phyloP scores from a whole-genome alignment of 805 yeast genomes.

The Spencermartinsiella europaea region DNA sequence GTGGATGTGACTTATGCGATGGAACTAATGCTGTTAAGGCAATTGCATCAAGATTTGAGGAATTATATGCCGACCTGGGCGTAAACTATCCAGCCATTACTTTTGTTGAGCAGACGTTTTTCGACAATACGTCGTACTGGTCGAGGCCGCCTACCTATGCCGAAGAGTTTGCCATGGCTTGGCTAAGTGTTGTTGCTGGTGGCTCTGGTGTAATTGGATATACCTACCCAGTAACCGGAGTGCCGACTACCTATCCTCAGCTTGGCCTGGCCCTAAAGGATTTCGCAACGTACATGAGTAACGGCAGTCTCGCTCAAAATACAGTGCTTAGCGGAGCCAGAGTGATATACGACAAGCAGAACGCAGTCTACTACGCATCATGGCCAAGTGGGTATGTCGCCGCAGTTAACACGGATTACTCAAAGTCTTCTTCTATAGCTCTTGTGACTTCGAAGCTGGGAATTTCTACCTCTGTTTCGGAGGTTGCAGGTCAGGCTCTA shows the following conservation, averaged over 20 bases:
- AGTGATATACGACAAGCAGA: slow-evolving; percentile 1
- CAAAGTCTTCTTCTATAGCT: neutral
- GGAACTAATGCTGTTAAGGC: slow-evolving; percentile 7
- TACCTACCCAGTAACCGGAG: slow-evolving; percentile 13
- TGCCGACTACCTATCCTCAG: slow-evolving; percentile 1
- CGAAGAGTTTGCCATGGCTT: slow-evolving; percentile 14
- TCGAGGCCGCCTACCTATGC: slow-evolving; percentile 12
- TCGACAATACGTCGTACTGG: slow-evolving; percentile 12
- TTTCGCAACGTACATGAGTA: slow-evolving; percentile 7
- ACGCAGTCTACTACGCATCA: slow-evolving; percentile 10
- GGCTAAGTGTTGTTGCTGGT: slow-evolving; percentile 8
- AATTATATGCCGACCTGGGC: slow-evolving; percentile 8
- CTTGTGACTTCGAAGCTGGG: neutral
- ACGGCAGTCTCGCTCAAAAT: neutral
- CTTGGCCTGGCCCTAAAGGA: slow-evolving; percentile 9
- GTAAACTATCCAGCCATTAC: slow-evolving; percentile 10
- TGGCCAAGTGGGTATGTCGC: slow-evolving; percentile 4
- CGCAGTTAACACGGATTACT: neutral
- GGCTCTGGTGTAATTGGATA: slow-evolving; percentile 13
- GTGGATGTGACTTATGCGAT: slow-evolving; percentile 15
- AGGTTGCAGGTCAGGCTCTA: neutral
- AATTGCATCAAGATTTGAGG: slow-evolving; percentile 8
- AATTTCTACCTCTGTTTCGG: neutral
- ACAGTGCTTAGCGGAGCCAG: slow-evolving; percentile 12
- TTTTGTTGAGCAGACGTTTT: slow-evolving; percentile 14